Evolutionary conservation across 768 basidiomycete species (phyloP).

Genomic region (Termitomyces sp.): DNA sequence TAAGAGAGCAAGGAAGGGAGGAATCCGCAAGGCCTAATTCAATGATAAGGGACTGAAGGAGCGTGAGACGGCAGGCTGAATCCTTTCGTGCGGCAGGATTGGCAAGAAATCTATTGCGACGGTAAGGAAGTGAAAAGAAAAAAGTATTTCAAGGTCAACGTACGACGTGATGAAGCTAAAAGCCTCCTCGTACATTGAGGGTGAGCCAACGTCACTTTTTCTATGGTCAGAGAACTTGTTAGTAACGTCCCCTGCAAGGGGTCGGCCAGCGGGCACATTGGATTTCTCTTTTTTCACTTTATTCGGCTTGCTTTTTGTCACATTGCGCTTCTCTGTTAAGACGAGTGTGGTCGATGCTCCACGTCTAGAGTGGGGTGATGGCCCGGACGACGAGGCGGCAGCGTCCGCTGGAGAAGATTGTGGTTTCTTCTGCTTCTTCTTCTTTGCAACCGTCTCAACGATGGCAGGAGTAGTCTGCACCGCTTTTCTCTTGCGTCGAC

Average conservation of each 20-base stretch:
- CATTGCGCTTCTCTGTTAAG: neutral
- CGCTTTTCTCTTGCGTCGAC: neutral
- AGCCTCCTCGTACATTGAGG: conserved; percentile 51
- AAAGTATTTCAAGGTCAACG: conserved; percentile 22
- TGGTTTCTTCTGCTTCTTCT: conserved; percentile 10
- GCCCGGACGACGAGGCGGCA: conserved; percentile 6
- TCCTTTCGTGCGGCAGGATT: conserved; percentile 38
- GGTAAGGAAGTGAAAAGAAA: neutral
- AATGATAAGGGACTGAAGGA: conserved; percentile 70
- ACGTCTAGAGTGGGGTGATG: neutral
- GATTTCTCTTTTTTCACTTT: conserved; percentile 3
- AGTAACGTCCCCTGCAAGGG: conserved; percentile 48
- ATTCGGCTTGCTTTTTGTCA: neutral
- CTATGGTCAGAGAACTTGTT: conserved; percentile 33
- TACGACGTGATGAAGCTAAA: conserved; percentile 56
- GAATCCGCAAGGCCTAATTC: conserved; percentile 62
- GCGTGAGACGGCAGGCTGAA: conserved; percentile 43
- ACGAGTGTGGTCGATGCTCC: neutral
- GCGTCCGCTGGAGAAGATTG: conserved; percentile 5
- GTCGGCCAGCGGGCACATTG: conserved; percentile 27
- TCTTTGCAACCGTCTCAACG: neutral
- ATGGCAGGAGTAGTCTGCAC: neutral
- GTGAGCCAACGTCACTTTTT: conserved; percentile 20
- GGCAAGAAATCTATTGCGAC: conserved; percentile 40
- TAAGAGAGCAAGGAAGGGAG: conserved; percentile 52